Conservation (phyloP, 2,329 filamentous ascomycete species). For the Trichophyton equinum region DNA sequence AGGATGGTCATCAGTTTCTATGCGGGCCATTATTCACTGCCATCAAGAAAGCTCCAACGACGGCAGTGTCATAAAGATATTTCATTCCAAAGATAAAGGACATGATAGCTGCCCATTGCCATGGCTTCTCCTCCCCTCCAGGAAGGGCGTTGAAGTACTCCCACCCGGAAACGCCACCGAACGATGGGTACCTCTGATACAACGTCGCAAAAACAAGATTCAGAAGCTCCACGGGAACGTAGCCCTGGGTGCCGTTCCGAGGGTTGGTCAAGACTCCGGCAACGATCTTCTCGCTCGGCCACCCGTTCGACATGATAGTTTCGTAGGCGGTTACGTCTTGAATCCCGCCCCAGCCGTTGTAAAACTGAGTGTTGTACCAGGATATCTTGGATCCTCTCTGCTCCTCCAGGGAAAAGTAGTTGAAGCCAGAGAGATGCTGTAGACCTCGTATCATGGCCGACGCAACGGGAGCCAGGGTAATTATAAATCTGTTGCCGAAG, state of each 20-base stretch:
- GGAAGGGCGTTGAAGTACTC: slow-evolving; percentile 81
- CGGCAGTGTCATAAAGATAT: slow-evolving; percentile 23
- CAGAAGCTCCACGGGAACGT: slow-evolving; percentile 47
- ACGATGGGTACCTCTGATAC: slow-evolving; percentile 49
- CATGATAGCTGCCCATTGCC: slow-evolving; percentile 67
- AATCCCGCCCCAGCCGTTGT: slow-evolving; percentile 74
- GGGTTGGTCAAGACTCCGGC: slow-evolving; percentile 71
- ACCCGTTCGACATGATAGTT: slow-evolving; percentile 44
- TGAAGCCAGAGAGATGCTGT: slow-evolving; percentile 62
- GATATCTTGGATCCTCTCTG: slow-evolving; percentile 53
- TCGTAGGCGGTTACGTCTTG: slow-evolving; percentile 36
- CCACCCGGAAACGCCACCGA: slow-evolving; percentile 90
- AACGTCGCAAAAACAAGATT: slow-evolving; percentile 46
- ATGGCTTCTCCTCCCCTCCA: slow-evolving; percentile 50
- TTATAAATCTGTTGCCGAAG: slow-evolving; percentile 48
- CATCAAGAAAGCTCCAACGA: neutral
- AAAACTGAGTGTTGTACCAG: slow-evolving; percentile 91
- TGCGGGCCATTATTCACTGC: neutral
- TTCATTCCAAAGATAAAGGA: slow-evolving; percentile 38
- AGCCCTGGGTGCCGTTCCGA: slow-evolving; percentile 53
- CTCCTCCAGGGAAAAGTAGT: slow-evolving; percentile 61
- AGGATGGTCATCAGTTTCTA: neutral
- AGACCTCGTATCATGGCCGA: slow-evolving; percentile 53
- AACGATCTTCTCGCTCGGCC: slow-evolving; percentile 60
- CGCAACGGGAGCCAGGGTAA: slow-evolving; percentile 72